Evolutionary conservation across 2,329 filamentous ascomycete species (phyloP).

Genomic region (Pyricularia sp.): DNA sequence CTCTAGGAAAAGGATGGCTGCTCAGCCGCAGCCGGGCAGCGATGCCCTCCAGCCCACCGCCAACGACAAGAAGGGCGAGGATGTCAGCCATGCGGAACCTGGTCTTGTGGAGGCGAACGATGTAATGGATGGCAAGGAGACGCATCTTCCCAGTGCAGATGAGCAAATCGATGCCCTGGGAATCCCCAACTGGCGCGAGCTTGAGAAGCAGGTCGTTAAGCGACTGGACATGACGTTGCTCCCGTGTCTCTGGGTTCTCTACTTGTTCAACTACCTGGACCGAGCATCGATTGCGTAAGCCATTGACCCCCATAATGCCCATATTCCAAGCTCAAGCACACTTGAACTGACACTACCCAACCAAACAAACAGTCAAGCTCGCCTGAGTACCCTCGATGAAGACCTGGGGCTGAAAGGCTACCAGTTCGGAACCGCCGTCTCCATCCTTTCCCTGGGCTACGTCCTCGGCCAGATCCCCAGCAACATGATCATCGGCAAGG

Average conservation of each 20-base stretch:
- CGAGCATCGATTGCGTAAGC: slow-evolving; percentile 1
- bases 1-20: background rate
- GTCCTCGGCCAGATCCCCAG: slow-evolving; percentile 39
- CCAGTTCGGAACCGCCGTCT: slow-evolving; percentile 30
- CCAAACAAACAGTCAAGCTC: slow-evolving; percentile 26
- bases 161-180: slow-evolving; percentile 2
- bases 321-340: background rate
- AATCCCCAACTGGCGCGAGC: slow-evolving; percentile 1
- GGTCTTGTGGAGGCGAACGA: background rate
- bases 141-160: background rate
- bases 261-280: slow-evolving; percentile 4
- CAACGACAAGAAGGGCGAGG: background rate
- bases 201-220: background rate
- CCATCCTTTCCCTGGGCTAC: slow-evolving; percentile 37
- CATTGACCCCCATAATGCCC: background rate
- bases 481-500: slow-evolving; percentile 27
- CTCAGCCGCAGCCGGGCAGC: background rate
- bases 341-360: background rate
- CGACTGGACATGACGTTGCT: background rate
- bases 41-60: background rate
- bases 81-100: background rate
- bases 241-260: slow-evolving; percentile 3
- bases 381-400: slow-evolving; percentile 33
- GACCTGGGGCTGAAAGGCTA: slow-evolving; percentile 28
- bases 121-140: background rate